Conservation (phyloP, 768 basidiomycete genomes). For the Termitomyces titanicus region DNA sequence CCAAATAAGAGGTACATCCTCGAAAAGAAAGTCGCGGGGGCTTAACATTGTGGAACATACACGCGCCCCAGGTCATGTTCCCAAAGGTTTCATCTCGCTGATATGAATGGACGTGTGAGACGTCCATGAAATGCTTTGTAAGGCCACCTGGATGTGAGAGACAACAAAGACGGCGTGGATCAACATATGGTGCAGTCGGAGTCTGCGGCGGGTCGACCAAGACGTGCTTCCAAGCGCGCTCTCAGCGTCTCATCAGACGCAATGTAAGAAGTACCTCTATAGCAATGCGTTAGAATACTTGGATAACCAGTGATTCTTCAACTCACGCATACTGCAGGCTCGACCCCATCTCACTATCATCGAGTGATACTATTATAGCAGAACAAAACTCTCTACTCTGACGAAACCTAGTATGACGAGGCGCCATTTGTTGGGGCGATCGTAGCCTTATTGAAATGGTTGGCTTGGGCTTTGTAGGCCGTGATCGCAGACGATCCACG, state of each 20-base stretch:
- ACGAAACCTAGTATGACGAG: slow-evolving; percentile 5
- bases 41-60: neutral
- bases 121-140: neutral
- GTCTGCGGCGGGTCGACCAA: slow-evolving; percentile 29
- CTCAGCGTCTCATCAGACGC: slow-evolving; percentile 40
- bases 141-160: no score
- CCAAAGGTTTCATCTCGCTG: neutral
- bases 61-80: no score
- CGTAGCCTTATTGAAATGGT: slow-evolving; percentile 36
- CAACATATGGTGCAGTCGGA: slow-evolving; percentile 45
- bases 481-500: slow-evolving; percentile 7
- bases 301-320: neutral
- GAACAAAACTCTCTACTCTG: neutral
- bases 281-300: neutral
- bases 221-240: slow-evolving; percentile 41
- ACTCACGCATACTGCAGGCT: slow-evolving; percentile 54
- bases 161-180: neutral
- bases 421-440: slow-evolving; percentile 27
- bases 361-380: slow-evolving; percentile 36
- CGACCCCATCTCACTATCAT: slow-evolving; percentile 35
- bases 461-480: slow-evolving; percentile 23
- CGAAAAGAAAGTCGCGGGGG: neutral
- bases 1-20: neutral
- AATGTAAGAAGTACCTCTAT: slow-evolving; percentile 44
- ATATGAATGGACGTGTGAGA: neutral